Evolutionary conservation across 169 alveolate genomes (phyloP).

Genomic region (Plasmodium knowlesi): DNA sequence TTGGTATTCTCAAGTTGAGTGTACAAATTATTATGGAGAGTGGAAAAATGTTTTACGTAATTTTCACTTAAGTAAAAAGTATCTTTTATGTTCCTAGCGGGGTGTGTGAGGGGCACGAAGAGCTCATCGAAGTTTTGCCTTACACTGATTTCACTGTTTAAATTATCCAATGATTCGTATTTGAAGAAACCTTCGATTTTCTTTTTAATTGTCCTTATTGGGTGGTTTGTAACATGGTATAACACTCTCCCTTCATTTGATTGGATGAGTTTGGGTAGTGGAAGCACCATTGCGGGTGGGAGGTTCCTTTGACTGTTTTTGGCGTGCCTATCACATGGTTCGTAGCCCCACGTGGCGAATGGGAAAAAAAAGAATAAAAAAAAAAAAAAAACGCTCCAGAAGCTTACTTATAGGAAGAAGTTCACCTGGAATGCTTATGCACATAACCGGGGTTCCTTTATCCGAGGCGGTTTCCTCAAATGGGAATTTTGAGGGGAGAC

Average conservation of each 20-base stretch:
- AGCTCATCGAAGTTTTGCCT: constrained; percentile 91
- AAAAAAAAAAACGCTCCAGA: background rate
- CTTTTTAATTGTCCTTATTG: constrained; percentile 61
- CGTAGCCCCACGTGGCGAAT: background rate
- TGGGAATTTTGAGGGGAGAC: background rate
- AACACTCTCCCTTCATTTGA: constrained; percentile 48
- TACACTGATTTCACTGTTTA: constrained; percentile 78
- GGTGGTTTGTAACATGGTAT: constrained; percentile 39
- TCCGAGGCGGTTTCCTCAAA: background rate
- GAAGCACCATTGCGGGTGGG: background rate
- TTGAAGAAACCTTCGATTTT: constrained; percentile 46
- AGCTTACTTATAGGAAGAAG: background rate
- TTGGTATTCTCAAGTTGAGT: constrained; percentile 39
- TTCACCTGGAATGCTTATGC: background rate
- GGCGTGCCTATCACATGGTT: background rate
- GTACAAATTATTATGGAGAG: background rate
- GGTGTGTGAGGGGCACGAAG: constrained; percentile 91
- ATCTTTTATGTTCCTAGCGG: constrained; percentile 88
- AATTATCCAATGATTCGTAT: constrained; percentile 70
- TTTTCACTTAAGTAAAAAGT: constrained; percentile 86
- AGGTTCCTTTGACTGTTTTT: background rate
- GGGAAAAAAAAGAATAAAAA: background rate
- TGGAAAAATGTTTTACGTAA: constrained; percentile 63
- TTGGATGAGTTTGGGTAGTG: constrained; percentile 42
- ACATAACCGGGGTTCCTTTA: background rate